Evolutionary conservation across 2,329 filamentous ascomycete genomes (phyloP).

Genomic region (Pseudodiploospora longispora): DNA sequence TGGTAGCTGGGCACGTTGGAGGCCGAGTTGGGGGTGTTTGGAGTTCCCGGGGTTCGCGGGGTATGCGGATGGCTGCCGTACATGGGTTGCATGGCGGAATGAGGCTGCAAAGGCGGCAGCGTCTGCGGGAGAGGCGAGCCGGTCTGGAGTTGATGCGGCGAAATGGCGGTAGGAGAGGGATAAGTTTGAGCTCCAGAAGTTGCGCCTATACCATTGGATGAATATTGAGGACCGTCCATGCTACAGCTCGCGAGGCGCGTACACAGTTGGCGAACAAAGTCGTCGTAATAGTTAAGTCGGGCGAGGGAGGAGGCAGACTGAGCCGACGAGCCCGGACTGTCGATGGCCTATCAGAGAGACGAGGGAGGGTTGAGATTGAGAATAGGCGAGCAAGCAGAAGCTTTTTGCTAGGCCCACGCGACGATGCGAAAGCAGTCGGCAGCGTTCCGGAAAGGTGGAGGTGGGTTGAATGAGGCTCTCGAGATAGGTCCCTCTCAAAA

Average conservation of each 20-base stretch:
- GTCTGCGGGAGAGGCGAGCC: constrained; percentile 43
- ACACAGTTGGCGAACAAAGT: neutral
- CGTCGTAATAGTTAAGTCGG: too few species aligned
- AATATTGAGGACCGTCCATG: constrained; percentile 49
- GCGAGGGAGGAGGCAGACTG: neutral
- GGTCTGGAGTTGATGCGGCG: constrained; percentile 43
- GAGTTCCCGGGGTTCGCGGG: constrained; percentile 54
- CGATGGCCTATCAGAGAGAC: neutral
- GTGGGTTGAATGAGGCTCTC: constrained; percentile 29
- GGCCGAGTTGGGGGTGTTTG: constrained; percentile 50
- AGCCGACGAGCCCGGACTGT: constrained; percentile 1
- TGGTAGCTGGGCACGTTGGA: constrained; percentile 47
- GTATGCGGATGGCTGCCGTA: constrained; percentile 55
- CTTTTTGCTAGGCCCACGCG: constrained; percentile 14
- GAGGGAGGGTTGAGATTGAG: constrained; percentile 9
- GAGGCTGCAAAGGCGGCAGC: constrained; percentile 46
- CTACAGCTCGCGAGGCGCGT: constrained; percentile 32
- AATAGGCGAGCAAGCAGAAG: constrained; percentile 13
- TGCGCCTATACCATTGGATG: constrained; percentile 49
- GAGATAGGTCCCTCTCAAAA: constrained; percentile 18
- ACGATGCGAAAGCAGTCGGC: constrained; percentile 17
- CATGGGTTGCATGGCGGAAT: constrained; percentile 33
- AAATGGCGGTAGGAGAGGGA: constrained; percentile 43
- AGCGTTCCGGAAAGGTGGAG: constrained; percentile 22
- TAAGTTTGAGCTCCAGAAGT: constrained; percentile 40